Evolutionary conservation across 371 early-diverging fungal species (phyloP).

Genomic region (Nosema bombycis): DNA sequence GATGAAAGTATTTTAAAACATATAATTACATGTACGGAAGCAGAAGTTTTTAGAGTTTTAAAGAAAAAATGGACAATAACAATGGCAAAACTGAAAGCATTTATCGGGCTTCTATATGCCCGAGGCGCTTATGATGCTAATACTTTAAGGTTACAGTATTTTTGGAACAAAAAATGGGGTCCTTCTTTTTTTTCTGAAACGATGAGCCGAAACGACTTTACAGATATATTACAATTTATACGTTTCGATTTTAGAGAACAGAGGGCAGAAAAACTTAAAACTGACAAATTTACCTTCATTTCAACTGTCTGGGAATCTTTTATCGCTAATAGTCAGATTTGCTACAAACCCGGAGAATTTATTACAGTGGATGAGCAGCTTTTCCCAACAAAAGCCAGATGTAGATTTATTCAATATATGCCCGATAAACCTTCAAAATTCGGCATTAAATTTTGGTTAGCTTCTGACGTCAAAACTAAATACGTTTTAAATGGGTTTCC

Average conservation of each 20-base stretch:
- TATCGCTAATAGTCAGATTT: neutral
- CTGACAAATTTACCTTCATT: too few species aligned
- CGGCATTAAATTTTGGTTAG: neutral
- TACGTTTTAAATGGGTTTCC: neutral
- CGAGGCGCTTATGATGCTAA: neutral
- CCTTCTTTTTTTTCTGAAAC: neutral
- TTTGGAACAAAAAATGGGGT: neutral
- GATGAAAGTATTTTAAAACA: neutral
- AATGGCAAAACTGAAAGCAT: neutral
- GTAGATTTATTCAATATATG: neutral
- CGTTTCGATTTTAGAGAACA: too few species aligned
- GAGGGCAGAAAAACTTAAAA: too few species aligned
- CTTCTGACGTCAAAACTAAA: neutral
- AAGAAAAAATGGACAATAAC: neutral
- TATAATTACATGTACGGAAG: neutral
- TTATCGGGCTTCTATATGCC: neutral
- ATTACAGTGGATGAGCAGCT: neutral
- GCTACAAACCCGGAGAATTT: neutral
- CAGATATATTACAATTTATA: neutral
- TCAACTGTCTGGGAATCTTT: neutral
- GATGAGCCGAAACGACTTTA: neutral
- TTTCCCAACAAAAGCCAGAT: neutral
- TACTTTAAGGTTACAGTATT: neutral
- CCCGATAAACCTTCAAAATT: neutral
- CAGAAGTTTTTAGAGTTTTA: neutral